Evolutionary conservation across 257 asterid species (phyloP), one percentile per base, ranked within the genome.

Genomic region (Haberlea rhodopensis): DNA sequence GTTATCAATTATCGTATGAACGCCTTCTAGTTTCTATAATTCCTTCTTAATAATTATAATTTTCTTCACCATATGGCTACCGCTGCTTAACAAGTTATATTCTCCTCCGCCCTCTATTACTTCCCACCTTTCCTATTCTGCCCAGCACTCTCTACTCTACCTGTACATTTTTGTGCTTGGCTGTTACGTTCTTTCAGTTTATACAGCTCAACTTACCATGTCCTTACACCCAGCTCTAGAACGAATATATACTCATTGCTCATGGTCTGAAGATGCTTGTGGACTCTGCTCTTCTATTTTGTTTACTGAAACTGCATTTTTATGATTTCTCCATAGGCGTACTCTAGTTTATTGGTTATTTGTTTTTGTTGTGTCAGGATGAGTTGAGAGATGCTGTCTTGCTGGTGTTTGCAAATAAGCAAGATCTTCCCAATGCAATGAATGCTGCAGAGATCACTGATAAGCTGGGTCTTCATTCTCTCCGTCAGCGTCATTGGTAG

Each of bases 361-460:
- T 16, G 32, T n/a, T n/a, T n/a, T n/a, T 63, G 18, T 32, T 29
- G 61, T 32, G 70, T 23, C 79, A 77, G 82, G 82, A 77, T 31
- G 82, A 77, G 18, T 40, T 77, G 66, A 64, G 82, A 20, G 82
- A 77, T 49, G 79, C 82, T 52, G 82, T 77, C 37, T 59, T 77
- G 71, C 79, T 78, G 19, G 82, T 78, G 16, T 78, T 78, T 66
- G 82, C 82, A 15, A 78, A 78, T 55, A 78, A 78, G 67, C 82
- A 78, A 46, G 82, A 78, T 73, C 74, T 78, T 64, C 82, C 82
- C 5, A 78, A 78, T 73, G 81, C 81, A 46, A 77, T 77, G 81
- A 77, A 77, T 65, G 81, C 81, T 22, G 81, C 81, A 13, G 81
- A 77, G 57, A 77, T 77, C 27, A 77, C 81, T 53, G 81, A 77